Base-by-base conservation (phyloP, 2,329 filamentous ascomycete genomes). In the Pseudopyrenochaeta lycopersici region DNA sequence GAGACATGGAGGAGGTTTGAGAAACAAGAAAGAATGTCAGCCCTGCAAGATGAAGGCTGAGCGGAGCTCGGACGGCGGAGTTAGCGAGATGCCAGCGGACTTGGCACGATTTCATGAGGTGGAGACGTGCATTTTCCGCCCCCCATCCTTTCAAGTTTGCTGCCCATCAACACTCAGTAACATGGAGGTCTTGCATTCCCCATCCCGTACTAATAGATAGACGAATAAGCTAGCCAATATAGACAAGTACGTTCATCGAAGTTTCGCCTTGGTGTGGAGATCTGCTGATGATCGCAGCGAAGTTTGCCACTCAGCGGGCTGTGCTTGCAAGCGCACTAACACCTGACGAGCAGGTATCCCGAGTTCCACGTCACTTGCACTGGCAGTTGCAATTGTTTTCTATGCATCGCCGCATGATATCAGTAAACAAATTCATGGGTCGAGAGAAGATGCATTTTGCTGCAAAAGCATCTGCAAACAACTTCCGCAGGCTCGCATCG, bases 1-100 rank as follows among this genome's bases (percentile, higher is more conserved):
- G 52, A 61, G 62, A 61, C 66, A 66, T 68, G 49, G 47, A 45
- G 46, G 31, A 21, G 32, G 31, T 29, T 29, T 32, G 40, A 42
- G 29, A 41, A 49, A 18, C 36, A 44, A 32, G 42, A 44, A 41
- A 40, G 41, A 45, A 17, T 10, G 36, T 47, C 40, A 42, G 40
- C 40, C 39, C 40, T 42, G 40, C n/a, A 23, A 42, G 40, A 15
- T 42, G 23, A 23, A 30, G n/a, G 40, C 39, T 40, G 50, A 42
- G 50, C 49, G 50, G 49, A 54, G 54, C 50, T 54, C 46, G 54
- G 54, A 33, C 31, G 17, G 50, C 50, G 54, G 54, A 49, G 42
- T 32, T 52, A 46, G 54, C 54, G 45, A 56, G 27, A 44, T 30
- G 2, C 29, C 12, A 32, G 32, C 27, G 7, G 30, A 17, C 30